Evolutionary conservation across 345 rosid genomes (phyloP).

Genomic region (Excoecaria cochinchinensis): DNA sequence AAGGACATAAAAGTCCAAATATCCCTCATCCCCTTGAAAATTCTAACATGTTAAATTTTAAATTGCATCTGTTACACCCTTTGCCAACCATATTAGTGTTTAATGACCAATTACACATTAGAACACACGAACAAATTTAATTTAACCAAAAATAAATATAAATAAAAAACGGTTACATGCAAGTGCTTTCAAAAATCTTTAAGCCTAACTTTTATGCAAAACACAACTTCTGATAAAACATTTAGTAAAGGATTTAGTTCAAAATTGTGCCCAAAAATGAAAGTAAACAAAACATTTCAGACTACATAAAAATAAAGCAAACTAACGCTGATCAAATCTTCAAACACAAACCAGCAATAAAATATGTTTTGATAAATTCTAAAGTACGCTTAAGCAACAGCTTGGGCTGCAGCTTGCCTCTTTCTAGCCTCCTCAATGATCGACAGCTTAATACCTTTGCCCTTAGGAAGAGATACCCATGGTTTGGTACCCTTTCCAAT

Average conservation of each 20-base stretch:
- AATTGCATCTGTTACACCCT: too few relatives aligned
- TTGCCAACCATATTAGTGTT: too few relatives aligned
- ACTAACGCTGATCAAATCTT: not conserved
- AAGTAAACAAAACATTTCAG: not conserved
- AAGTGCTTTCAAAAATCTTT: too few relatives aligned
- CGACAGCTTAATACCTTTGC: slow-evolving; percentile 4
- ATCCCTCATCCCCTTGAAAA: too few relatives aligned
- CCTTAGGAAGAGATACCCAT: slow-evolving; percentile 10
- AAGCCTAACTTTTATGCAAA: not conserved
- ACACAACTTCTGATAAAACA: slow-evolving; percentile 1
- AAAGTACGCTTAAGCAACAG: not conserved
- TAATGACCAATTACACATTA: too few relatives aligned
- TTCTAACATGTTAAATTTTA: too few relatives aligned
- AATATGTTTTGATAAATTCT: not conserved
- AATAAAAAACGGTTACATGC: too few relatives aligned
- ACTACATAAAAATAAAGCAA: not conserved
- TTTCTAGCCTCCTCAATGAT: slow-evolving; percentile 12
- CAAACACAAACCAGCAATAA: not conserved
- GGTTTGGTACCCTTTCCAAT: slow-evolving; percentile 10
- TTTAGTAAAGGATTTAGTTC: not conserved
- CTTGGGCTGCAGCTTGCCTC: slow-evolving; percentile 7
- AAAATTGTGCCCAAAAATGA: not conserved
- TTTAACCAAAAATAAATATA: too few relatives aligned
- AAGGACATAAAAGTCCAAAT: too few relatives aligned
- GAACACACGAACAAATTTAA: too few relatives aligned